Base-by-base conservation (phyloP, 1,284 basidiomycete genomes). In the Boletellus sp. region DNA sequence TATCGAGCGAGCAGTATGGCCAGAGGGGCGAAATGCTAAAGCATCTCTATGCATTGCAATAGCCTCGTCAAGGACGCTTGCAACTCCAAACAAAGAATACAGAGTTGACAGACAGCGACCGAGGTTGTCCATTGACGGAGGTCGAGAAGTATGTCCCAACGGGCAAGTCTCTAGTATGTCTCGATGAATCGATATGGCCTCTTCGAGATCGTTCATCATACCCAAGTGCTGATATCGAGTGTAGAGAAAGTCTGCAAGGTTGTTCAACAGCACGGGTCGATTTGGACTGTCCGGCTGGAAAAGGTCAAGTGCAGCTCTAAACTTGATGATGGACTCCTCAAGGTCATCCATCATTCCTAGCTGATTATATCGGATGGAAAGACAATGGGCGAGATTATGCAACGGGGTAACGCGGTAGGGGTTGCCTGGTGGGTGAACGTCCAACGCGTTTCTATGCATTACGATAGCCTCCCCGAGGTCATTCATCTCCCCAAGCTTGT, bases 381-480 rank as follows among this genome's bases (percentile, higher is more conserved):
- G 32, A 20, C 17, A 33, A 21, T 2, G 9, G 5, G 32, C 32
- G 9, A 42, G 23, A 16, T 20, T 42, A 9, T 27, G 22, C 19
- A 42, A 38, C 5, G 36, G 17, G 11, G 17, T 26, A 14, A 14
- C 9, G 9, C 23, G 41, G 17, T 21, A 14, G 4, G 35, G 13
- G 11, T 23, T 8, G 14, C 35, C 41, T 11, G 8, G 19, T 13
- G 41, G 33, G 23, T 25, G n/a, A 19, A 39, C 25, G 10, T 19
- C 25, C 9, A 39, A 17, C 29, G 13, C 37, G 6, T 25, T 11
- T 19, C 23, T 17, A 16, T 23, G 22, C 16, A 38, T 23, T 17
- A 6, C n/a, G 17, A 40, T n/a, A 5, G 41, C 41, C 25, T 43
- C 41, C 5, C 27, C 26, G 25, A 43, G 41, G n/a, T 43, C 23